A percentile compares a stretch with the other conserved stretches of the same genome.
These are phyloP conservation scores for Parmelia sp. DNA, from an alignment of 495 filamentous ascomycete genomes.

Conservation along the genomic window DNA sequence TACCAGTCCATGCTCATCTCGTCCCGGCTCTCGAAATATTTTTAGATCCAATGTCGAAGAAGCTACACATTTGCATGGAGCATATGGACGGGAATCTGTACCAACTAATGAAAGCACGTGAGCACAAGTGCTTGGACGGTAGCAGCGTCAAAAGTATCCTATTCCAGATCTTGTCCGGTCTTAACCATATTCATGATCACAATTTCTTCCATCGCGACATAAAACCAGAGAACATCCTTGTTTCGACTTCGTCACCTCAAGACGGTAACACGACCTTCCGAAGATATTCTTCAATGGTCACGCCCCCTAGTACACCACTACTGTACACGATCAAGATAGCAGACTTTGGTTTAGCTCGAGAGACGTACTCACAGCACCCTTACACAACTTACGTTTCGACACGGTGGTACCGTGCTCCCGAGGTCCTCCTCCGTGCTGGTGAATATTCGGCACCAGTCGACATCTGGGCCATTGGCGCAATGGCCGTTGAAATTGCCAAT, in stretches of 20 bases:
- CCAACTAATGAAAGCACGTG: slow-evolving; percentile 96
- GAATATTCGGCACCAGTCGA: slow-evolving; percentile 98
- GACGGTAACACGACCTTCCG: slow-evolving; percentile 76
- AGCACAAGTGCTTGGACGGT: slow-evolving; percentile 86
- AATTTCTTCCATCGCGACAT: slow-evolving; percentile 99
- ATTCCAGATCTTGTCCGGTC: slow-evolving; percentile 90
- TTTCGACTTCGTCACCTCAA: slow-evolving; percentile 80
- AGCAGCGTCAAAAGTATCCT: slow-evolving; percentile 95
- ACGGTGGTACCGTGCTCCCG: slow-evolving; percentile 95
- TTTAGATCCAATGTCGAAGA: slow-evolving; percentile 88
- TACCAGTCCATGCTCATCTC: slow-evolving; percentile 82
- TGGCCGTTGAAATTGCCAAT: slow-evolving; percentile 98
- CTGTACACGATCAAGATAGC: slow-evolving; percentile 97
- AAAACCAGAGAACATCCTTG: slow-evolving; percentile 98
- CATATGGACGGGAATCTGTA: slow-evolving; percentile 99
- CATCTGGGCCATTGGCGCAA: slow-evolving; percentile 98
- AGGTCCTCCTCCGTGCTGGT: slow-evolving; percentile 88
- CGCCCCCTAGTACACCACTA: slow-evolving; percentile 88
- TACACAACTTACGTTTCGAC: slow-evolving; percentile 99
- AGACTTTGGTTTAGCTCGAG: slow-evolving; percentile 95
- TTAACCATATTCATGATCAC: slow-evolving; percentile 96
- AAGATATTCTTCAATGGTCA: slow-evolving; percentile 87
- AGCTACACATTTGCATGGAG: slow-evolving; percentile 98
- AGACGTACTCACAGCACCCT: slow-evolving; percentile 90
- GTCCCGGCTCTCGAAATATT: slow-evolving; percentile 98